Conservation (phyloP, 805 yeast genomes). For the Cephaloascus albidus region DNA sequence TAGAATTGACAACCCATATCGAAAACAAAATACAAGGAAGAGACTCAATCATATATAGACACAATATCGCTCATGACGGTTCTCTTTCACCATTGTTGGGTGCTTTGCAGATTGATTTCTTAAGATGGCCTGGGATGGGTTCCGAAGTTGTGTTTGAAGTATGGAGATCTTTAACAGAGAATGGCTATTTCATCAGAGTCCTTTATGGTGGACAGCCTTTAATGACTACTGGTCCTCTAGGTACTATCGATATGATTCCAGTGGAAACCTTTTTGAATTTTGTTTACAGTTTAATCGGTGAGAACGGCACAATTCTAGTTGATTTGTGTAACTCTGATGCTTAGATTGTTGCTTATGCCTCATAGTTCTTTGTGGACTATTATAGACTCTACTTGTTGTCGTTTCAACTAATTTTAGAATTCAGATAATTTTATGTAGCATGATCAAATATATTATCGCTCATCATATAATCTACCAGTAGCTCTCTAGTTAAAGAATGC, state of each 20-base stretch:
- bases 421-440: no score
- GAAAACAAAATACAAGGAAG: conserved; percentile 16
- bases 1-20: conserved; percentile 21
- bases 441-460: no score
- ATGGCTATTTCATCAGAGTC: conserved; percentile 19
- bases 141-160: conserved; percentile 29
- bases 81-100: conserved; percentile 22
- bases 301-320: conserved; percentile 2
- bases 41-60: conserved; percentile 19
- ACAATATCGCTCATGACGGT: conserved; percentile 34
- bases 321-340: conserved; percentile 1
- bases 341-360: no score
- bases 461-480: no score
- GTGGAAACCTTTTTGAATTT: conserved; percentile 6
- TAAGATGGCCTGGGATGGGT: conserved; percentile 44
- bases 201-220: conserved; percentile 19
- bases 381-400: no score
- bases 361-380: no score
- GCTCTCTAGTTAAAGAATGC: no score
- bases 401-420: no score
- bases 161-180: conserved; percentile 14
- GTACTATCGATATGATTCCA: conserved; percentile 8
- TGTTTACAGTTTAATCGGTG: conserved; percentile 9
- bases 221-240: conserved; percentile 8
- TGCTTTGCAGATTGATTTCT: conserved; percentile 18